Evolutionary conservation across 176 grass and related monocot genomes (phyloP).

Genomic region (Tillandsia fasciculata): DNA sequence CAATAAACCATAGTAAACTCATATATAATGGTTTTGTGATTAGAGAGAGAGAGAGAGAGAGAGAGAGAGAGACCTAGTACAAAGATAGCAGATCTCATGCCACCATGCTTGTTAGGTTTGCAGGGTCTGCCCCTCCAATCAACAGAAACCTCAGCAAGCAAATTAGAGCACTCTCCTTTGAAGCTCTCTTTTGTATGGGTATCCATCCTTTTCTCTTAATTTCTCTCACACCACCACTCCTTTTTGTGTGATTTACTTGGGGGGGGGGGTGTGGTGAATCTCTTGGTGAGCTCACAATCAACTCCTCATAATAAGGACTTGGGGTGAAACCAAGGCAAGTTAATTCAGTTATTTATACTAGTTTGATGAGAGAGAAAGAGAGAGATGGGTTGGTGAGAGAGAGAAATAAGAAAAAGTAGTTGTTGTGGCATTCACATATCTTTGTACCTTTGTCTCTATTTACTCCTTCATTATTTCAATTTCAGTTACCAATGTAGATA

Average conservation of each 20-base stretch:
- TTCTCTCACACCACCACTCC: slow-evolving; percentile 43
- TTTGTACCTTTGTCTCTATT: too few relatives aligned
- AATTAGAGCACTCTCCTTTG: neutral
- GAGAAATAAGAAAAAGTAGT: slow-evolving; percentile 7
- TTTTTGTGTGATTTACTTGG: neutral
- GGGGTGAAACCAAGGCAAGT: slow-evolving; percentile 28
- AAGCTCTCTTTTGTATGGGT: neutral
- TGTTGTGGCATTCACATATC: too few relatives aligned
- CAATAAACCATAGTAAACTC: too few relatives aligned
- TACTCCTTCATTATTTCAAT: too few relatives aligned
- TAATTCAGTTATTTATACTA: slow-evolving; percentile 32
- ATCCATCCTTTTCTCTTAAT: slow-evolving; percentile 14
- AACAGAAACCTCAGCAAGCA: slow-evolving; percentile 30
- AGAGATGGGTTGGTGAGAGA: slow-evolving; percentile 1
- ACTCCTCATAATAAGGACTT: slow-evolving; percentile 4
- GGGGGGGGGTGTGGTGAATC: neutral
- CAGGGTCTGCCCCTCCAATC: slow-evolving; percentile 77
- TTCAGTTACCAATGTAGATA: too few relatives aligned
- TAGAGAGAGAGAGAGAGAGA: slow-evolving; percentile 13
- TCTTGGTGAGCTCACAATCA: neutral
- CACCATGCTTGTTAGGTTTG: slow-evolving; percentile 47
- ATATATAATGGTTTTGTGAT: neutral
- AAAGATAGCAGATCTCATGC: slow-evolving; percentile 87
- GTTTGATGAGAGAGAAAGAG: neutral
- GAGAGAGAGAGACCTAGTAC: slow-evolving; percentile 50